Evolutionary conservation across 805 yeast genomes (phyloP).

Genomic region (Metschnikowia gelsemii): DNA sequence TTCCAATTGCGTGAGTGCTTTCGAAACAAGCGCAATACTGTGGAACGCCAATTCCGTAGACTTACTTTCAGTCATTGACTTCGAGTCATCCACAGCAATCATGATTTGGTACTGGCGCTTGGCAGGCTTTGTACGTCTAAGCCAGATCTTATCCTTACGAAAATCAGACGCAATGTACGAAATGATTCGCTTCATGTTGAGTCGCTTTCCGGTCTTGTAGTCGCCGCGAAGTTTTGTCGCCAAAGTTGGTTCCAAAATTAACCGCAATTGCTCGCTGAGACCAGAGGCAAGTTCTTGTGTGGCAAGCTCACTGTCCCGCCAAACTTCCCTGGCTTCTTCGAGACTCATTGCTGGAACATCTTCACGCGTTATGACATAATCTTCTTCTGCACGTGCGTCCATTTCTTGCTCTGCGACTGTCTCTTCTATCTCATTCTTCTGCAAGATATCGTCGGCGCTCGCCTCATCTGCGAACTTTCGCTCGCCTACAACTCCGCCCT

Average conservation of each 20-base stretch:
- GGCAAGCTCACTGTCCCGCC: conserved; percentile 81
- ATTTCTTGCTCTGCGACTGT: conserved; percentile 16
- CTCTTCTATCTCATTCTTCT: conserved; percentile 21
- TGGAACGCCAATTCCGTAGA: conserved; percentile 92
- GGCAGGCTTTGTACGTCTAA: conserved; percentile 94
- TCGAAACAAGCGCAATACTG: conserved; percentile 88
- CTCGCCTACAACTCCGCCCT: conserved; percentile 53
- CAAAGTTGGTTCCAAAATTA: conserved; percentile 91
- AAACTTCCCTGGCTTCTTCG: conserved; percentile 70
- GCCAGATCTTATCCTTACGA: conserved; percentile 97
- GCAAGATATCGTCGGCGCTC: conserved; percentile 13
- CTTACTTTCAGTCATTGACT: conserved; percentile 93
- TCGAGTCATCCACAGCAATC: conserved; percentile 97
- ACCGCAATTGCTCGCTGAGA: conserved; percentile 86
- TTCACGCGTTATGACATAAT: conserved; percentile 23
- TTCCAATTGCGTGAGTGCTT: conserved; percentile 90
- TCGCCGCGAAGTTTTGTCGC: conserved; percentile 96
- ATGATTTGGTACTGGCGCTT: conserved; percentile 96
- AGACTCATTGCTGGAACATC: conserved; percentile 48
- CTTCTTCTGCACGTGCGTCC: conserved; percentile 16
- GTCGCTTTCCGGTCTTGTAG: conserved; percentile 93
- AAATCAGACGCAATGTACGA: conserved; percentile 97
- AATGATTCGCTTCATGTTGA: conserved; percentile 95
- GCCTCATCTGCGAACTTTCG: conserved; percentile 29
- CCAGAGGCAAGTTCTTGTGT: conserved; percentile 86